Conservation (phyloP, 148 eudicot genomes). For the Camellia lanceoleosa region DNA sequence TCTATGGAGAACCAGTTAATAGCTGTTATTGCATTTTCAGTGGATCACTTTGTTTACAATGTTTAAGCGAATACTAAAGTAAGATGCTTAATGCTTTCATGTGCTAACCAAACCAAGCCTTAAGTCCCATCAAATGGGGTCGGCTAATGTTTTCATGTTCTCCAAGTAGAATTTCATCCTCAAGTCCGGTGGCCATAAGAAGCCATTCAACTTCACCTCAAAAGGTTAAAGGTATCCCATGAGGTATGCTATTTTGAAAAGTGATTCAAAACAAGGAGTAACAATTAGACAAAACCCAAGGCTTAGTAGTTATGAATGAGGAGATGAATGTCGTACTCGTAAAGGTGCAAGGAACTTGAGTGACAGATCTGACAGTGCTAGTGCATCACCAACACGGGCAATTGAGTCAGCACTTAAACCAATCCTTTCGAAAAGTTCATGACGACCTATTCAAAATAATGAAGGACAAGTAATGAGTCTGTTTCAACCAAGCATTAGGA, state of each 20-base stretch:
- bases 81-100: not conserved
- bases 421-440: slow-evolving; percentile 67
- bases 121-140: not conserved
- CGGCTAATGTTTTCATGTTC: not conserved
- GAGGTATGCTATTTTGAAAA: not conserved
- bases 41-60: not conserved
- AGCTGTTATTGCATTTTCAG: not conserved
- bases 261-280: not conserved
- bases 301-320: not conserved
- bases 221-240: not conserved
- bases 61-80: not conserved
- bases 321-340: slow-evolving; percentile 45
- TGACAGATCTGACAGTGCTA: slow-evolving; percentile 76
- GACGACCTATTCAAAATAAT: slow-evolving; percentile 49
- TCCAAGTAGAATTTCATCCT: not conserved
- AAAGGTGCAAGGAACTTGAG: slow-evolving; percentile 82
- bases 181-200: not conserved
- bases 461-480: slow-evolving; percentile 6
- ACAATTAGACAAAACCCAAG: not conserved
- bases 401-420: slow-evolving; percentile 70
- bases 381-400: slow-evolving; percentile 77
- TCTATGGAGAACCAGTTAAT: not conserved
- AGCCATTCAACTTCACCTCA: not conserved
- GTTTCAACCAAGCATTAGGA: not conserved
- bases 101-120: not conserved